Evolutionary conservation across 2,329 filamentous ascomycete genomes (phyloP).

Genomic region (Aspergillus ibericus): DNA sequence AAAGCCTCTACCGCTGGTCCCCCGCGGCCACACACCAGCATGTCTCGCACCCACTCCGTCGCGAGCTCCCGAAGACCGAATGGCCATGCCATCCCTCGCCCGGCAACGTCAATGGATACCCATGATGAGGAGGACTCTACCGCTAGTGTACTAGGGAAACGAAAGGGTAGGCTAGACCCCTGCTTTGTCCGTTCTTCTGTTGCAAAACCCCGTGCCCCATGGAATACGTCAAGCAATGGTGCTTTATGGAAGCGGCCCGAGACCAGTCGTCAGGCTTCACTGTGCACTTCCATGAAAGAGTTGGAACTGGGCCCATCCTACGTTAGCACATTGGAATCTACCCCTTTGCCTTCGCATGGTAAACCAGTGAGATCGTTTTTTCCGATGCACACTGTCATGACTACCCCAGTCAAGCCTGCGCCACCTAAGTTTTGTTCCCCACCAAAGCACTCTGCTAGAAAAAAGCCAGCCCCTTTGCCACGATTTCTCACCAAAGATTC

Average conservation of each 20-base stretch:
- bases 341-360: slow-evolving; percentile 9
- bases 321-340: slow-evolving; percentile 16
- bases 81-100: slow-evolving; percentile 42
- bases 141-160: slow-evolving; percentile 44
- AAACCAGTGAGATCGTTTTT: slow-evolving; percentile 13
- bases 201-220: slow-evolving; percentile 16
- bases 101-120: slow-evolving; percentile 45
- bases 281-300: slow-evolving; percentile 9
- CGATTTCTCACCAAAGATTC: slow-evolving; percentile 70
- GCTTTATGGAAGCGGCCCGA: not conserved
- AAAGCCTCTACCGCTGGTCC: slow-evolving; percentile 57
- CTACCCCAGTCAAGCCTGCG: slow-evolving; percentile 44
- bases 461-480: slow-evolving; percentile 37
- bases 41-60: slow-evolving; percentile 54
- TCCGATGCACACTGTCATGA: slow-evolving; percentile 20
- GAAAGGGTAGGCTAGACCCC: slow-evolving; percentile 54
- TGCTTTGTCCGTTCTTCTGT: slow-evolving; percentile 31
- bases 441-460: slow-evolving; percentile 37
- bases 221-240: slow-evolving; percentile 12
- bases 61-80: slow-evolving; percentile 52
- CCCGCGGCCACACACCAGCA: slow-evolving; percentile 47
- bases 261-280: not conserved
- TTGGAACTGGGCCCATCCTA: slow-evolving; percentile 9
- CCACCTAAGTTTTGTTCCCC: slow-evolving; percentile 18
- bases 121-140: slow-evolving; percentile 38